Evolutionary conservation across 176 grass and related monocot genomes (phyloP), one percentile per base, ranked within the genome.

Genomic region (Tuctoria greenei): DNA sequence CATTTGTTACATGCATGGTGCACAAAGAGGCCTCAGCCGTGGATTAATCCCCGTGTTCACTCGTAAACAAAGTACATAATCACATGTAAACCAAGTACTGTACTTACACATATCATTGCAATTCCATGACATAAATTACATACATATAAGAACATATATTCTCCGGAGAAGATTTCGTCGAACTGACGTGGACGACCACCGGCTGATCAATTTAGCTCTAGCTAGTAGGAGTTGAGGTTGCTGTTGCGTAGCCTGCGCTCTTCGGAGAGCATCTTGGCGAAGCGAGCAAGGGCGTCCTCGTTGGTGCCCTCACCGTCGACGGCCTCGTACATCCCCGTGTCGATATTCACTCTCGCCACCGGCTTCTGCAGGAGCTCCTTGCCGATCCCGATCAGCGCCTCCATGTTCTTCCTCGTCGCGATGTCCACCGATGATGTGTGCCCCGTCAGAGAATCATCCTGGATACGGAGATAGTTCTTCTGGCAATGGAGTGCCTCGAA

Each of bases 371-470:
- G 67, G 6, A 96, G 79, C 0, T 49, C 43, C 1, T 76, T 59
- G 1, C 90, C 90, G 12, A 96, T 84, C 8, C 72, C 51, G 0
- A 96, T 74, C 37, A 90, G 64, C 12, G 49, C 78, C 38, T 79
- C 39, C 87, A 92, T 83, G 79, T 96, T 92, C 83, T 96, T 61
- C 56, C 56, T 77, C 10, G 90, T 90, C 28, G 93, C 71, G 50
- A 85, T 59, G 23, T 96, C 93, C 5, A 96, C 90, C 4, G 90
- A 90, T 4, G 79, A 62, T 0, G 84, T 55, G 16, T 69, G 20
- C 8, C 89, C 87, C 0, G 0, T 59, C 67, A 96, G 57, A 1
- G 56, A 64, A 51, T 52, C 50, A 1, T 52, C 91, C 92, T 96
- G 78, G 17, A 96, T 92, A 14, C 84, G 86, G 6, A 96, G 86